These are phyloP conservation scores for Laburnicola sp. DNA, from an alignment of 2,329 filamentous ascomycete species.

Conservation along the genomic window DNA sequence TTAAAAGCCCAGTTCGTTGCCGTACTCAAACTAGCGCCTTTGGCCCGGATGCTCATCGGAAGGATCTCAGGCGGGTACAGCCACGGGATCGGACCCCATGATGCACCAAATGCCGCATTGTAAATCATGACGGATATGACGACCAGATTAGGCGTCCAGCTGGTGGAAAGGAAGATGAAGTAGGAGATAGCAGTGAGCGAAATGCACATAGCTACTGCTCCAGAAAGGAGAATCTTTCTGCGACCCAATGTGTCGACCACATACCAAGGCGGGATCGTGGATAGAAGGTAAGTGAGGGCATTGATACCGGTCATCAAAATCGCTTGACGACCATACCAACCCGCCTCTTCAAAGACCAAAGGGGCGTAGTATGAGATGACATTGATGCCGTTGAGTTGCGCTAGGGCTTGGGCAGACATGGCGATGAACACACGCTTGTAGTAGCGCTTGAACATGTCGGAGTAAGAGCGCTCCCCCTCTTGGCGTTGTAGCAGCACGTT, in stretches of 20 bases:
- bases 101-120: conserved; percentile 58
- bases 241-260: conserved; percentile 91
- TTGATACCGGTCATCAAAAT: conserved; percentile 98
- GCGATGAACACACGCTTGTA: conserved; percentile 92
- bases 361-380: conserved; percentile 99
- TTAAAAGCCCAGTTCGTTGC: conserved; percentile 58
- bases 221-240: conserved; percentile 83
- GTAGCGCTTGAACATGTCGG: conserved; percentile 94
- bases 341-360: conserved; percentile 92
- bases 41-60: conserved; percentile 53
- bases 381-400: conserved; percentile 98
- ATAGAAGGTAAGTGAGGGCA: conserved; percentile 84
- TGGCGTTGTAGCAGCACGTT: conserved; percentile 89
- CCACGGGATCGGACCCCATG: conserved; percentile 54
- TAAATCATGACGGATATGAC: conserved; percentile 90
- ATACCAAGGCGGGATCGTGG: conserved; percentile 96
- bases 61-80: conserved; percentile 57
- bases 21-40: conserved; percentile 54
- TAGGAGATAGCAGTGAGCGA: conserved; percentile 90
- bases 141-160: conserved; percentile 77
- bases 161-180: conserved; percentile 86
- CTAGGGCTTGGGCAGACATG: conserved; percentile 95
- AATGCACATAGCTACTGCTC: conserved; percentile 85
- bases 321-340: conserved; percentile 88
- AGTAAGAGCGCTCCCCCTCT: conserved; percentile 89